phyloP scores from a whole-genome alignment of 495 filamentous ascomycete species.

The Cercophora sp. region DNA sequence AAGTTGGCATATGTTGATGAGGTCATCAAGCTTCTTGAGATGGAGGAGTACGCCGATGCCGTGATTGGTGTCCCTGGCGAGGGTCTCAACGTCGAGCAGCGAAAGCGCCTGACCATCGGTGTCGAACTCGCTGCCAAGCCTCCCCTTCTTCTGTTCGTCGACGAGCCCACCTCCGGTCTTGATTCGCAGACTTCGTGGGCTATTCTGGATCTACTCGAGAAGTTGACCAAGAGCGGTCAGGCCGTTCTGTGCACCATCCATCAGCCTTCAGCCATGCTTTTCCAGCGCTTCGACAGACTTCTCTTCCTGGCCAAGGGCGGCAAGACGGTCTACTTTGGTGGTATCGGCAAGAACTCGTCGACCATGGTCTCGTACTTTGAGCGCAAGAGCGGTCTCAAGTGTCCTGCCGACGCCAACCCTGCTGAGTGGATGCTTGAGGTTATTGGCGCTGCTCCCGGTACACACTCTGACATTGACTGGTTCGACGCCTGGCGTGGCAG shows the following conservation, averaged over 20 bases:
- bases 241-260: conserved; percentile 92
- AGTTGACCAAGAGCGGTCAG: conserved; percentile 78
- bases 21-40: conserved; percentile 83
- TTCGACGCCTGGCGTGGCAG: conserved; percentile 72
- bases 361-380: conserved; percentile 77
- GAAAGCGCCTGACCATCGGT: conserved; percentile 85
- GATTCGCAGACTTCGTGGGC: conserved; percentile 86
- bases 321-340: conserved; percentile 85
- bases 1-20: conserved; percentile 87
- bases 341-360: conserved; percentile 75
- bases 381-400: conserved; percentile 67
- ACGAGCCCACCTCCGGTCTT: conserved; percentile 82
- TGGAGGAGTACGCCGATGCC: conserved; percentile 84
- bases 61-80: conserved; percentile 84
- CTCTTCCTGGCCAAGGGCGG: conserved; percentile 80
- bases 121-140: conserved; percentile 91
- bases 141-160: conserved; percentile 82
- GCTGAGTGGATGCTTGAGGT: conserved; percentile 97
- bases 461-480: conserved; percentile 75
- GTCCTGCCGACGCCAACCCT: conserved; percentile 75
- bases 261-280: conserved; percentile 85
- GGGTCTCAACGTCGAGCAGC: conserved; percentile 89
- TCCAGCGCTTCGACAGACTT: conserved; percentile 85
- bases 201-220: conserved; percentile 72
- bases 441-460: conserved; percentile 87